These are phyloP conservation scores for Mucor lusitanicus DNA, from an alignment of 371 early-diverging fungal genomes.

Conservation along the genomic window DNA sequence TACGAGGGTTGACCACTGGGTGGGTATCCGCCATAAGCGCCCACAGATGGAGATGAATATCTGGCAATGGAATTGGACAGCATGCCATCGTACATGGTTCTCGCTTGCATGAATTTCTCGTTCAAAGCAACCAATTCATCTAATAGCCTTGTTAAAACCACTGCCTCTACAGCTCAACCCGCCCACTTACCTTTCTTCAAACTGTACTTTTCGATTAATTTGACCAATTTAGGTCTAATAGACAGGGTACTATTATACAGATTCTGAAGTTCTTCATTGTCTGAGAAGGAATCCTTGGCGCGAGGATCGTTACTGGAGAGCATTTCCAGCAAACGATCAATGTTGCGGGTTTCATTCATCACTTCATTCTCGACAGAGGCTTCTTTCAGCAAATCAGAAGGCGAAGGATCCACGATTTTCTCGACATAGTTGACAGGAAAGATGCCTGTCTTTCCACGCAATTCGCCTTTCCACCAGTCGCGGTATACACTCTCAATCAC, in stretches of 20 bases:
- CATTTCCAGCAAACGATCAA: conserved; percentile 78
- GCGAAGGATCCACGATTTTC: conserved; percentile 60
- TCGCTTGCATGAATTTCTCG: conserved; percentile 56
- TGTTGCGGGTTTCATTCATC: conserved; percentile 69
- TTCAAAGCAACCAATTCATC: conserved; percentile 58
- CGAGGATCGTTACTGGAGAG: conserved; percentile 77
- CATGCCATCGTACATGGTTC: conserved; percentile 55
- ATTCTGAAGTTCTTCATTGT: conserved; percentile 84
- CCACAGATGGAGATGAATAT: conserved; percentile 29
- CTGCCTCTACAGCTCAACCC: neutral
- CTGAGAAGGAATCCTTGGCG: conserved; percentile 76
- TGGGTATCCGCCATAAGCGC: conserved; percentile 23
- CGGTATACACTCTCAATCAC: conserved; percentile 84
- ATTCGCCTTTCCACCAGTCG: conserved; percentile 93
- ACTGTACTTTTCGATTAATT: conserved; percentile 76
- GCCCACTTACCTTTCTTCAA: conserved; percentile 69
- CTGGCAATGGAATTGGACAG: conserved; percentile 49
- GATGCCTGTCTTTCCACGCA: conserved; percentile 74
- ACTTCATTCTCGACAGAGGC: conserved; percentile 75
- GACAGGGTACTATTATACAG: conserved; percentile 72
- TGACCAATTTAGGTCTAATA: conserved; percentile 78
- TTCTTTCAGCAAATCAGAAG: conserved; percentile 59
- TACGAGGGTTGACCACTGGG: conserved; percentile 3
- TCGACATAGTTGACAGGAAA: conserved; percentile 90
- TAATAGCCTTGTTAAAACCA: conserved; percentile 3